These are phyloP conservation scores for Cystobasidium onofrii DNA, from an alignment of 768 basidiomycete genomes.

Conservation along the genomic window DNA sequence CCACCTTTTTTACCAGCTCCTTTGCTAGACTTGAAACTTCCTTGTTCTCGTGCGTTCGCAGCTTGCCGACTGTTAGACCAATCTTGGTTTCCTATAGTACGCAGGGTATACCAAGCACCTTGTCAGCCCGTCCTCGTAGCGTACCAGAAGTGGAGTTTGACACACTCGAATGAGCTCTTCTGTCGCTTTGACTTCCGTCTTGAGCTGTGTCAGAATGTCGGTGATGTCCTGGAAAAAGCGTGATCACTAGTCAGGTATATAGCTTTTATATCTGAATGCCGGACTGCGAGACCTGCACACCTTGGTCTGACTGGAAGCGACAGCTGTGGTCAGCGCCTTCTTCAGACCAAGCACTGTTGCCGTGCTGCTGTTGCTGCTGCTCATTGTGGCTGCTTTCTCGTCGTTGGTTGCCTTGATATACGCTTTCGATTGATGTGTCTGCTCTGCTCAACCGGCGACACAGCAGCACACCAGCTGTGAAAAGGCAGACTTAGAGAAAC, in stretches of 20 bases:
- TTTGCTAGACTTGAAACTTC: conserved; percentile 74
- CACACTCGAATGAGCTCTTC: conserved; percentile 42
- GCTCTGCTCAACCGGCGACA: not conserved
- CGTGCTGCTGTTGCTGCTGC: conserved; percentile 1
- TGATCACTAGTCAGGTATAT: not conserved
- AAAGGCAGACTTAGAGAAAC: not conserved
- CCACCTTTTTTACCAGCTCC: conserved; percentile 67
- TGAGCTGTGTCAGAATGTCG: conserved; percentile 37
- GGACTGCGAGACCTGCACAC: not conserved
- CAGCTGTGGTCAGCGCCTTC: conserved; percentile 21
- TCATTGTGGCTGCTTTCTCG: not conserved
- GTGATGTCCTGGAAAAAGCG: conserved; percentile 32
- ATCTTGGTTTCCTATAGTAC: conserved; percentile 87
- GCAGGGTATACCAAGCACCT: too few species aligned
- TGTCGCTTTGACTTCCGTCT: conserved; percentile 39
- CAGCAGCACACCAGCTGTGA: not conserved
- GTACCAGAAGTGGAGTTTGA: not conserved
- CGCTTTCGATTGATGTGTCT: not conserved
- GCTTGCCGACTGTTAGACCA: conserved; percentile 83
- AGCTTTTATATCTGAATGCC: not conserved
- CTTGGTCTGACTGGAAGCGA: conserved; percentile 25
- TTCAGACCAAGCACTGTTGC: conserved; percentile 21
- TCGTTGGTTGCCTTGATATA: not conserved
- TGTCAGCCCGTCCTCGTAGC: not conserved
- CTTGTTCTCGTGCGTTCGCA: conserved; percentile 63